Base-by-base conservation (phyloP, 371 early-diverging fungal species). In the Mucor piriformis region DNA sequence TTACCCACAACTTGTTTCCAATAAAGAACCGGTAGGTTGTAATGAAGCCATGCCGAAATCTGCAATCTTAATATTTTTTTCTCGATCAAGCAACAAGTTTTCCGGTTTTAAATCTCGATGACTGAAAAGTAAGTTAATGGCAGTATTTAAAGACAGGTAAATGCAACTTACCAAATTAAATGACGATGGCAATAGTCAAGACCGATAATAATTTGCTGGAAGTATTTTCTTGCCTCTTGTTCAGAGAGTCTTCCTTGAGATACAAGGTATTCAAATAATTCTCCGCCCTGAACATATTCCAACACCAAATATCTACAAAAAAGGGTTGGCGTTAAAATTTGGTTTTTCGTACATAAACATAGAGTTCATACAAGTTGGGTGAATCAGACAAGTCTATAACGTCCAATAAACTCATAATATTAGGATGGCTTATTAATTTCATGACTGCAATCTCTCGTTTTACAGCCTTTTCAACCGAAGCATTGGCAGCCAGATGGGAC, bases 101-200 rank as follows among this genome's bases (percentile, higher is more conserved):
- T 89, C 91, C 70, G 97, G 96, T 68, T 99, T 99, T 16, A 99
- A 77, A 75, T 99, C 99, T 52, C 99, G 90, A 77, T 99, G 98
- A 57, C 96, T 35, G 49, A 25, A 27, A 12, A 8, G 23, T 1
- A 16, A 2, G 13, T 55, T 13, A 8, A 27, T 33, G 8, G 3
- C 24, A 29, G 20, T 37, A 16, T 35, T 18, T 16, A 18, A n/a
- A 21, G 34, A 49, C 25, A 24, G 25, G n/a, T 11, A 13, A 37
- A 1, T 6, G 0, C n/a, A 13, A 46, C 38, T 54, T 72, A 92
- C 92, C 92, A 92, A 53, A 96, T 95, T 50, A 90, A 82, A 68
- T 97, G 93, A 43, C 86, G 74, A 70, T 99, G 99, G 54, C 95
- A 94, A 67, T 89, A 98, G 43, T 95, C 94, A 32, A 99, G 77